Evolutionary conservation across 257 asterid species (phyloP), one percentile per base, ranked within the genome.

Genomic region (Verbena officinalis): DNA sequence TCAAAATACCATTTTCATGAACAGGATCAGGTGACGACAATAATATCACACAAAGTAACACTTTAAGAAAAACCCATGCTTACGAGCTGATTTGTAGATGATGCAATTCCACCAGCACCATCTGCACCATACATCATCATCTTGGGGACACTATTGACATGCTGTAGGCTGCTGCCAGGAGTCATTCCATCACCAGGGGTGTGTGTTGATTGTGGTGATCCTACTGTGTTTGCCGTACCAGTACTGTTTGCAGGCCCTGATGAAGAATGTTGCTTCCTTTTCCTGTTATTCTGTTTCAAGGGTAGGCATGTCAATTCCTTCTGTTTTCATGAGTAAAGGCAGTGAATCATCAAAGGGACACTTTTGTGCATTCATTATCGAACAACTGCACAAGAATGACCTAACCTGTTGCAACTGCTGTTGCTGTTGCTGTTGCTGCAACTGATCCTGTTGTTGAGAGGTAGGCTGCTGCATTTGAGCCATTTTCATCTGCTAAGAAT

Each of bases 171-270:
- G 75, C 90, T 86, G 50, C 96, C 83, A 61, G 89, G 72, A 58
- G 90, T 67, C 80, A 85, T 81, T 59, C 91, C 98, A 69, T 91
- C 99, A 68, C 98, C 98, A 55, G 96, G 96, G 48, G 99, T 90
- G 59, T 90, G 95, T 67, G 97, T 86, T 45, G 96, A 91, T 72
- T 89, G 95, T 43, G 99, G 96, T 56, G 99, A 84, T 62, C 87
- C 95, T 23, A 76, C 82, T 0, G 95, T 87, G 72, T 87, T 84
- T 67, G 83, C 95, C 55, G 95, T 87, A 71, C 95, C 95, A 23
- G 95, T 80, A 70, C 95, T 87, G 74, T 84, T 84, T 49, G 92
- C 92, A 31, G 90, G 93, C 56, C 99, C 99, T 46, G 99, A 94
- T 16, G 99, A 94, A 58, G 99, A 84, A 64, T 81, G 97, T 24